Conservation (phyloP, 2,329 filamentous ascomycete genomes). For the Epichloe glyceriae region DNA sequence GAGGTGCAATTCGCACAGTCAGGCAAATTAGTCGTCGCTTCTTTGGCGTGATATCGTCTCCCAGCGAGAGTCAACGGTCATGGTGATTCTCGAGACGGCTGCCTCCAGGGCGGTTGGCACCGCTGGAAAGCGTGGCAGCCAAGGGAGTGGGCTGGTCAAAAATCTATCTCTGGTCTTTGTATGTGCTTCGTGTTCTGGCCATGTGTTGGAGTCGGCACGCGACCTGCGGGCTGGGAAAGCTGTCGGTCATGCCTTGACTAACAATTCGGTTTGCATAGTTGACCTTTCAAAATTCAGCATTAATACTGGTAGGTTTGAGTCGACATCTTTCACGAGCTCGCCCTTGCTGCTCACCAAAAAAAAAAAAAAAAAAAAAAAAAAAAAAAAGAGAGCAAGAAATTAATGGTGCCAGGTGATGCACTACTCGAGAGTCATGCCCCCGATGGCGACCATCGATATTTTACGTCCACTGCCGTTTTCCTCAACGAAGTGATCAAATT, state of each 20-base stretch:
- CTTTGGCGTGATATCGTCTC: neutral
- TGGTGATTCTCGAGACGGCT: conserved; percentile 11
- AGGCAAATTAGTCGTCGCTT: neutral
- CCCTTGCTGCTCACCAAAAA: neutral
- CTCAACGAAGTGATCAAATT: conserved; percentile 89
- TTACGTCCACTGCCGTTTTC: conserved; percentile 87
- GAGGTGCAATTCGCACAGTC: neutral
- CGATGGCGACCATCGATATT: conserved; percentile 71
- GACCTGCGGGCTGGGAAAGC: neutral
- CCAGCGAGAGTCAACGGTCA: neutral
- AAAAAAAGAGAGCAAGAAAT: neutral
- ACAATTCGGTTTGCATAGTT: conserved; percentile 35
- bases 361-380: neutral
- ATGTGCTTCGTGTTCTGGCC: conserved; percentile 2
- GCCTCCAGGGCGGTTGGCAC: conserved; percentile 6
- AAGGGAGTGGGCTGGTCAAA: conserved; percentile 9
- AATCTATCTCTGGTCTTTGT: conserved; percentile 12
- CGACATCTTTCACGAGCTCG: neutral
- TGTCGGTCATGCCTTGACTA: conserved; percentile 3
- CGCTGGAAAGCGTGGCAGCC: neutral
- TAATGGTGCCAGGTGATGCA: conserved; percentile 58
- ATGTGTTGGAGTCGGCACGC: neutral
- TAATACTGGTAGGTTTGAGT: conserved; percentile 48
- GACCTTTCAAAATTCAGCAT: conserved; percentile 60
- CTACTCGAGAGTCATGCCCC: conserved; percentile 90